These are phyloP conservation scores for Parietichytrium sp. DNA, from an alignment of 108 stramenopile species.

Conservation along the genomic window DNA sequence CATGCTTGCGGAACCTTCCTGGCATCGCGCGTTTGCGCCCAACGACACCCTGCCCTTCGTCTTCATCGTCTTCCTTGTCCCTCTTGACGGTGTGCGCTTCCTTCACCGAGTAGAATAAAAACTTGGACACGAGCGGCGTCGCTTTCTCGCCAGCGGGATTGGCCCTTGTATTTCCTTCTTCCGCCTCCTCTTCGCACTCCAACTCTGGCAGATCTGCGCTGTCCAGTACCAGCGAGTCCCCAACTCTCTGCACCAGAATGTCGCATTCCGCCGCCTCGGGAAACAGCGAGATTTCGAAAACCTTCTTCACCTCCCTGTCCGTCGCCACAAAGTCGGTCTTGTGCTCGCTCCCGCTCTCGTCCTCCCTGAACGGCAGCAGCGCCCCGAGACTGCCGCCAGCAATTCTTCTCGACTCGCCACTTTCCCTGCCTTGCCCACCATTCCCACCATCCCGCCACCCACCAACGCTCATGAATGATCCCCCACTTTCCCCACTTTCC, in stretches of 20 bases:
- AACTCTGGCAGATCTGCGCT: background rate
- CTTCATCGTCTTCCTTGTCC: background rate
- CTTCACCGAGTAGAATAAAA: background rate
- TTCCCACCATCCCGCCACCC: too few species aligned
- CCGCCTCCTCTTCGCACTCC: background rate
- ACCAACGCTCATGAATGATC: too few species aligned
- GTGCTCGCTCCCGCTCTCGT: background rate
- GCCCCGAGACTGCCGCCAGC: constrained; percentile 2
- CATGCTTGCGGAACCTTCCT: background rate
- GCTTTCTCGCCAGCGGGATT: background rate
- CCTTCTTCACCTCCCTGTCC: constrained; percentile 22
- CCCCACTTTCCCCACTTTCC: too few species aligned
- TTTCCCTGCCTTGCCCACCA: too few species aligned
- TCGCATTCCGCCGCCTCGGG: background rate
- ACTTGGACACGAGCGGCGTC: constrained; percentile 31
- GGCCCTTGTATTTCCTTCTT: background rate
- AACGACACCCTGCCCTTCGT: background rate
- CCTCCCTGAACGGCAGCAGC: constrained; percentile 26
- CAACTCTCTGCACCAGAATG: constrained; percentile 11
- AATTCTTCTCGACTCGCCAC: too few species aligned
- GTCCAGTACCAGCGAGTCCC: background rate
- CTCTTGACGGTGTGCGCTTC: background rate
- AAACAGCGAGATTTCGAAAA: background rate
- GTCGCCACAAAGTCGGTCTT: constrained; percentile 34
- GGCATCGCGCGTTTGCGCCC: background rate